A percentile compares a stretch with the other conserved stretches of the same genome.
phyloP scores from a whole-genome alignment of 2,329 filamentous ascomycete genomes.

The Monascus ruber region DNA sequence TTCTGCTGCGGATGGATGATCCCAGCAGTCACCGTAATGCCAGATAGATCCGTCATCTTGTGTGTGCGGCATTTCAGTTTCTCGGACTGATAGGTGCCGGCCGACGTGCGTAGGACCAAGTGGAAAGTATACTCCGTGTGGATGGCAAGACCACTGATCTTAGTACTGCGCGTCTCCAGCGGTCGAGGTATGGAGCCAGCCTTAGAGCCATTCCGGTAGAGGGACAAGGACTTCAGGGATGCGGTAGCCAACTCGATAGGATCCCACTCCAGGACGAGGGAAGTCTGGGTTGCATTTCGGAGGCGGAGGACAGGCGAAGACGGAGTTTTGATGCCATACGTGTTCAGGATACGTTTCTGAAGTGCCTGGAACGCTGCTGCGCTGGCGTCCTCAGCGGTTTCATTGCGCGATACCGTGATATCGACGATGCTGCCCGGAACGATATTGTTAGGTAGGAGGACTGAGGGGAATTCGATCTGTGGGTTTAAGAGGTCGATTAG shows the following conservation, averaged over 20 bases:
- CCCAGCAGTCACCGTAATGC: conserved; percentile 87
- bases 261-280: conserved; percentile 95
- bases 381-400: conserved; percentile 61
- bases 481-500: not conserved
- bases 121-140: conserved; percentile 96
- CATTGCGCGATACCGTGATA: conserved; percentile 86
- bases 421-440: conserved; percentile 95
- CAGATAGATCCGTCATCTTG: conserved; percentile 95
- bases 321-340: conserved; percentile 74
- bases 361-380: conserved; percentile 68
- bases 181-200: conserved; percentile 88
- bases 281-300: conserved; percentile 97
- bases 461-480: conserved; percentile 97
- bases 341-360: conserved; percentile 77
- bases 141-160: conserved; percentile 91
- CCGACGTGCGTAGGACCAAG: conserved; percentile 77
- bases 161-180: conserved; percentile 80
- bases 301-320: conserved; percentile 70
- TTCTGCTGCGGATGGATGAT: conserved; percentile 63
- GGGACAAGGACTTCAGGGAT: conserved; percentile 73
- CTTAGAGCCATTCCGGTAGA: conserved; percentile 95
- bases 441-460: conserved; percentile 90
- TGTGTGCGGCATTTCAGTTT: conserved; percentile 81
- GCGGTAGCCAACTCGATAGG: conserved; percentile 86
- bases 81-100: conserved; percentile 75